Conservation (phyloP, 148 eudicot species). For the Chenopodium suecicum region DNA sequence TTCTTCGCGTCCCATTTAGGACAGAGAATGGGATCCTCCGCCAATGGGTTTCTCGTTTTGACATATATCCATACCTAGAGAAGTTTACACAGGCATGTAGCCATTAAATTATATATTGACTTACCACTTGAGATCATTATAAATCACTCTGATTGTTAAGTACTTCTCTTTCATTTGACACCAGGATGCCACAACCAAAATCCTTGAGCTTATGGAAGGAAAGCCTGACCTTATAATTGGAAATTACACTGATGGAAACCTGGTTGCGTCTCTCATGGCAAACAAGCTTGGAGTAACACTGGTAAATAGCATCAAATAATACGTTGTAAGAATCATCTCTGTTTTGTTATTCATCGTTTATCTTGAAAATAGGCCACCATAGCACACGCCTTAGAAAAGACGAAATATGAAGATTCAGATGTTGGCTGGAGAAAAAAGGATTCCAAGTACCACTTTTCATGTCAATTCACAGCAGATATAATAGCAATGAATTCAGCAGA, state of each 20-base stretch:
- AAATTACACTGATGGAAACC: slow-evolving; percentile 91
- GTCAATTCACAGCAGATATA: slow-evolving; percentile 90
- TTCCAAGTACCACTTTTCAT: slow-evolving; percentile 84
- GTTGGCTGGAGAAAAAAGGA: slow-evolving; percentile 82
- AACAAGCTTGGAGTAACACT: slow-evolving; percentile 82
- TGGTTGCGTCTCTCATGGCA: slow-evolving; percentile 92
- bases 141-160: background rate
- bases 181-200: slow-evolving; percentile 75
- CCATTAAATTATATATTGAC: slow-evolving; percentile 2
- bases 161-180: slow-evolving; percentile 22
- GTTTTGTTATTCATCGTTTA: slow-evolving; percentile 4
- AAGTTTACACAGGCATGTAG: slow-evolving; percentile 67
- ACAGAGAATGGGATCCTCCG: slow-evolving; percentile 65
- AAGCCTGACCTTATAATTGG: slow-evolving; percentile 94
- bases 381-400: slow-evolving; percentile 97
- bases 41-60: slow-evolving; percentile 93
- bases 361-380: slow-evolving; percentile 63
- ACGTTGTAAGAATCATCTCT: background rate
- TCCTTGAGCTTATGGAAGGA: slow-evolving; percentile 71
- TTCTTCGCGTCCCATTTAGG: slow-evolving; percentile 81
- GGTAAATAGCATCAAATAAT: slow-evolving; percentile 39
- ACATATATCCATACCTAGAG: slow-evolving; percentile 89
- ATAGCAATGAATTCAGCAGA: slow-evolving; percentile 95
- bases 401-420: slow-evolving; percentile 96
- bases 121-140: background rate